phyloP scores from a whole-genome alignment of 1,284 basidiomycete genomes.

The Quambalaria eucalypti region DNA sequence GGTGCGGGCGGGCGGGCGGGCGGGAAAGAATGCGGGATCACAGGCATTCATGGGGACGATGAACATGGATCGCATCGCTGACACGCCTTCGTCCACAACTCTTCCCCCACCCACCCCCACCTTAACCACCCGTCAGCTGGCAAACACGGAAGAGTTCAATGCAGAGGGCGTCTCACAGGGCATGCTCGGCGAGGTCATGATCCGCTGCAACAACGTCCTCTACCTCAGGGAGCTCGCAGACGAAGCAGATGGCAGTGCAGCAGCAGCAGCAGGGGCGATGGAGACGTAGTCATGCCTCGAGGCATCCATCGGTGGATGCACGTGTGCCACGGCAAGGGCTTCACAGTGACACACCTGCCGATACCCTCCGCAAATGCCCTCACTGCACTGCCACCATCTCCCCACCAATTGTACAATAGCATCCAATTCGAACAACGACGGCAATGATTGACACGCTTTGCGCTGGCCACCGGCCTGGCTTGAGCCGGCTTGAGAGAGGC shows the following conservation, averaged over 20 bases:
- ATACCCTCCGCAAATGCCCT: too few relatives aligned
- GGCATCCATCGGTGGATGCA: too few relatives aligned
- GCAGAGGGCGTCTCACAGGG: constrained; percentile 87
- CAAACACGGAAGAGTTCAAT: constrained; percentile 96
- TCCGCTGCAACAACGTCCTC: constrained; percentile 55
- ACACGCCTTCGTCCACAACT: neutral
- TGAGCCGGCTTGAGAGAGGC: too few relatives aligned
- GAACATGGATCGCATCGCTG: neutral
- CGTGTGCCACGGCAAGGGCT: too few relatives aligned
- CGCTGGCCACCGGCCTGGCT: too few relatives aligned
- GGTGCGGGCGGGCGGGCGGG: constrained; percentile 26
- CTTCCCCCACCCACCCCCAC: neutral
- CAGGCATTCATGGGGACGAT: neutral
- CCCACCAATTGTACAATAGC: too few relatives aligned
- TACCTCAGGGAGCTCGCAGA: constrained; percentile 39
- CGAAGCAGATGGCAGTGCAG: neutral
- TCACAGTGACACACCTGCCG: too few relatives aligned
- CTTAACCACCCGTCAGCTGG: constrained; percentile 73
- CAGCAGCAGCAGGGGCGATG: neutral
- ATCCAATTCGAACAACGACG: too few relatives aligned
- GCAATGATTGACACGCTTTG: too few relatives aligned
- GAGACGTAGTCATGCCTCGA: neutral
- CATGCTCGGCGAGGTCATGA: constrained; percentile 93
- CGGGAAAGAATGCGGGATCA: neutral
- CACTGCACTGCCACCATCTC: too few relatives aligned